phyloP scores from a whole-genome alignment of 2,329 filamentous ascomycete genomes.

The Scedosporium dehoogii region DNA sequence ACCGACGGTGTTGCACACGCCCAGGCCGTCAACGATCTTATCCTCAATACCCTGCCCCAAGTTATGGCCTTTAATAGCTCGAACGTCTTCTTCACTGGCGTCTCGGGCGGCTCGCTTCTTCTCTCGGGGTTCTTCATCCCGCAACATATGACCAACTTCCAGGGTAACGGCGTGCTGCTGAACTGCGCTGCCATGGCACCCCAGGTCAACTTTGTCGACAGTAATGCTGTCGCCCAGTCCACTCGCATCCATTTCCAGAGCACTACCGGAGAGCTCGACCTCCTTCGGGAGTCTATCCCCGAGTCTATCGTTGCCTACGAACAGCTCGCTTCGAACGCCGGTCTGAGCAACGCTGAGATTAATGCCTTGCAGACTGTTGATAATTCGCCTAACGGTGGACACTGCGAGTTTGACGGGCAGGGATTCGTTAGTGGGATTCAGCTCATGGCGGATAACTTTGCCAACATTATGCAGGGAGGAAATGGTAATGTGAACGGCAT shows the following conservation, averaged over 20 bases:
- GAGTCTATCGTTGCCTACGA: conserved; percentile 40
- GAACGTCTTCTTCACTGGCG: conserved; percentile 48
- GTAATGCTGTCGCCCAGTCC: conserved; percentile 27
- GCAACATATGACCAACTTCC: conserved; percentile 40
- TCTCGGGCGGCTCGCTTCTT: conserved; percentile 42
- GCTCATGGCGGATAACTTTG: conserved; percentile 42
- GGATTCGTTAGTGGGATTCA: conserved; percentile 47
- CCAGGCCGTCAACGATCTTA: conserved; percentile 42
- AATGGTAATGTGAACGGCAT: conserved; percentile 39
- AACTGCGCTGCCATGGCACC: conserved; percentile 46
- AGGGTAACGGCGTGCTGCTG: conserved; percentile 40
- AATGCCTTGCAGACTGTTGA: conserved; percentile 46
- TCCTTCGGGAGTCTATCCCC: conserved; percentile 40
- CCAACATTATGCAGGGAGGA: conserved; percentile 38
- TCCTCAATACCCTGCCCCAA: conserved; percentile 43
- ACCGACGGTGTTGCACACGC: conserved; percentile 46
- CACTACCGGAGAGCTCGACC: conserved; percentile 38
- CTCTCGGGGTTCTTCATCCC: conserved; percentile 49
- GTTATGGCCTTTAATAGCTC: conserved; percentile 41
- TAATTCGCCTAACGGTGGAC: conserved; percentile 43
- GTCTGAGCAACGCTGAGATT: conserved; percentile 32
- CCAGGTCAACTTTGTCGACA: conserved; percentile 38
- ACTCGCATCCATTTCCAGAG: conserved; percentile 48
- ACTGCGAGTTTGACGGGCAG: conserved; percentile 47
- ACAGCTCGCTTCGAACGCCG: conserved; percentile 30